Base-by-base conservation (phyloP, 495 filamentous ascomycete genomes). In the Tetracladium setigerum region DNA sequence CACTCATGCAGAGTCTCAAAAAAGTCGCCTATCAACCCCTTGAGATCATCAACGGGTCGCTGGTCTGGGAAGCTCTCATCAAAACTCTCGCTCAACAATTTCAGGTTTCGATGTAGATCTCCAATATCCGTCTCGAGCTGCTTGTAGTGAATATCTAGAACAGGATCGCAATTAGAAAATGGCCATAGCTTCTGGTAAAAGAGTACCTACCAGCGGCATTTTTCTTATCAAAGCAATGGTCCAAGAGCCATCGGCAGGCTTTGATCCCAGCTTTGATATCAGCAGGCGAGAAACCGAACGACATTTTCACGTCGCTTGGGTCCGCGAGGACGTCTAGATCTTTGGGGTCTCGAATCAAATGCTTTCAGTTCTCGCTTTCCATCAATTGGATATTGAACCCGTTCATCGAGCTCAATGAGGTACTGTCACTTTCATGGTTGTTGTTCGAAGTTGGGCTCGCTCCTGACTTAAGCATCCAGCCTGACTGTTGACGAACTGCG, bases 201-300 rank as follows among this genome's bases (percentile, higher is more conserved):
- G 13, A 46, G 14, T 12, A 19, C 46, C 17, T 19, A 48, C 46
- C 46, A 31, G 46, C 36, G 33, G 46, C 12, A 39, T 33, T 33
- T 12, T 39, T 41, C 14, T 48, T 48, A 19, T 48, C 36, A 30
- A 48, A 48, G 15, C 22, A 33, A n/a, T n/a, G n/a, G 4, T 48
- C 38, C 14, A 9, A 30, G 9, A 48, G 12, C 46, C 46, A 48
- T 16, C 13, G 15, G 16, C 46, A 48, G 18, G 13, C 14, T 9
- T 34, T 10, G 14, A 48, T 40, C n/a, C 17, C 37, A 15, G n/a
- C 5, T 24, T 11, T n/a, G 10, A 48, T 48, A 34, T 48, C 46
- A 2, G 46, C 36, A 6, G 24, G 5, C 10, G 36, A 41, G 5
- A 48, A 15, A 7, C 46, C 46, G 24, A 48, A 32, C 24, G 46